A percentile compares a stretch with the other conserved stretches of the same genome.
Evolutionary conservation across 768 basidiomycete genomes (phyloP).

Genomic region (Cystofilobasidium macerans): DNA sequence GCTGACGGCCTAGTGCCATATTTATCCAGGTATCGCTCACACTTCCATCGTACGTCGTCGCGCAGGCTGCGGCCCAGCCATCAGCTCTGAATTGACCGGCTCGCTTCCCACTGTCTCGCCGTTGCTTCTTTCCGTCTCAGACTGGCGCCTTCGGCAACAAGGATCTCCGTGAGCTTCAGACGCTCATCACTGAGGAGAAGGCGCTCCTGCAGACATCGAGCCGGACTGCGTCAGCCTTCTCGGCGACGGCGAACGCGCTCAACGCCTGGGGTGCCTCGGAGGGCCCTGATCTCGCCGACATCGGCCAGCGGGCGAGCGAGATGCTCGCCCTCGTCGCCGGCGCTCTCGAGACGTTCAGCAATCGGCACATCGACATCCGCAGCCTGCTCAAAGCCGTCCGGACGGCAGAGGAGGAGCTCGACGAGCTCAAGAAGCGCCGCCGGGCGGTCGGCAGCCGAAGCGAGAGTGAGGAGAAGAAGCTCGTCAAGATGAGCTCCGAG

Average conservation of each 20-base stretch:
- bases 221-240: neutral
- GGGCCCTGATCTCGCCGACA: constrained; percentile 45
- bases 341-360: constrained; percentile 58
- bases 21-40: neutral
- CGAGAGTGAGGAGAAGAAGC: constrained; percentile 74
- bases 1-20: neutral
- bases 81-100: neutral
- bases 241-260: constrained; percentile 6
- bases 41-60: neutral
- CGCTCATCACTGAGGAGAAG: constrained; percentile 83
- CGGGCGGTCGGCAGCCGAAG: constrained; percentile 57
- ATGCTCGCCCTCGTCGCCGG: constrained; percentile 58
- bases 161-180: constrained; percentile 70
- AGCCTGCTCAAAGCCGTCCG: constrained; percentile 69
- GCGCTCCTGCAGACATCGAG: constrained; percentile 46
- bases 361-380: constrained; percentile 58
- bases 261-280: constrained; percentile 47
- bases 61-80: neutral
- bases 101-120: neutral
- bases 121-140: neutral
- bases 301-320: constrained; percentile 60
- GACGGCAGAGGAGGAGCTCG: constrained; percentile 69
- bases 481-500: constrained; percentile 77
- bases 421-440: constrained; percentile 61
- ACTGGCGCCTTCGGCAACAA: constrained; percentile 61